phyloP scores from a whole-genome alignment of 768 basidiomycete species.

The Cytidiella melzeri region DNA sequence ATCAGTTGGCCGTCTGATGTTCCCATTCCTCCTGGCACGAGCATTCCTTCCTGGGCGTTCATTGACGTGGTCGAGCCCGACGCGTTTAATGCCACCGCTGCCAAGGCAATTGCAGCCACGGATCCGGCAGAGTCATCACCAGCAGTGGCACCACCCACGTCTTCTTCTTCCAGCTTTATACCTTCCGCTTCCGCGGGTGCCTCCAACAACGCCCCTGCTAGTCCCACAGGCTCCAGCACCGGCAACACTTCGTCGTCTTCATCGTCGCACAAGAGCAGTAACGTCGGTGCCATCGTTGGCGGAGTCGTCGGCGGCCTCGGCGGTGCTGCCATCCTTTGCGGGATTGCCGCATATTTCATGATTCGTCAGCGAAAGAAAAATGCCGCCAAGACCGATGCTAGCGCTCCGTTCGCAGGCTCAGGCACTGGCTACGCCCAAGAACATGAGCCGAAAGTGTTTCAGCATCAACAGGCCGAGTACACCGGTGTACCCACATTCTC shows the following conservation, averaged over 20 bases:
- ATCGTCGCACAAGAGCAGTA: background rate
- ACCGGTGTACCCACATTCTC: background rate
- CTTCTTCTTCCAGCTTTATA: background rate
- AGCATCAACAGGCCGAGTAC: background rate
- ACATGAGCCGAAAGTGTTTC: background rate
- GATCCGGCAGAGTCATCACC: conserved; percentile 8
- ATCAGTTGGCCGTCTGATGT: conserved; percentile 29
- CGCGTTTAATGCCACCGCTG: conserved; percentile 11
- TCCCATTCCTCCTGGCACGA: conserved; percentile 40
- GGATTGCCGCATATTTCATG: conserved; percentile 3
- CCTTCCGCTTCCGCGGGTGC: background rate
- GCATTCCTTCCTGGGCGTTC: conserved; percentile 60
- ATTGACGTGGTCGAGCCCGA: conserved; percentile 39
- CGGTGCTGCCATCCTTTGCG: conserved; percentile 6
- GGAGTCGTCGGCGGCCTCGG: conserved; percentile 11
- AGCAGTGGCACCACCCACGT: background rate
- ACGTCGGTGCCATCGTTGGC: conserved; percentile 12
- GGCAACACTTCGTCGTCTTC: background rate
- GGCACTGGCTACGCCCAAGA: background rate
- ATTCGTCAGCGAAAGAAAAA: background rate
- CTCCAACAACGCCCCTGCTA: background rate
- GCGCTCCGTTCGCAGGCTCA: background rate
- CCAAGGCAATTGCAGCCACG: background rate
- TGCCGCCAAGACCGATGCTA: background rate
- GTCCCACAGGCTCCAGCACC: background rate